Conservation (phyloP, 2,329 filamentous ascomycete species). For the Beauveria sp. region DNA sequence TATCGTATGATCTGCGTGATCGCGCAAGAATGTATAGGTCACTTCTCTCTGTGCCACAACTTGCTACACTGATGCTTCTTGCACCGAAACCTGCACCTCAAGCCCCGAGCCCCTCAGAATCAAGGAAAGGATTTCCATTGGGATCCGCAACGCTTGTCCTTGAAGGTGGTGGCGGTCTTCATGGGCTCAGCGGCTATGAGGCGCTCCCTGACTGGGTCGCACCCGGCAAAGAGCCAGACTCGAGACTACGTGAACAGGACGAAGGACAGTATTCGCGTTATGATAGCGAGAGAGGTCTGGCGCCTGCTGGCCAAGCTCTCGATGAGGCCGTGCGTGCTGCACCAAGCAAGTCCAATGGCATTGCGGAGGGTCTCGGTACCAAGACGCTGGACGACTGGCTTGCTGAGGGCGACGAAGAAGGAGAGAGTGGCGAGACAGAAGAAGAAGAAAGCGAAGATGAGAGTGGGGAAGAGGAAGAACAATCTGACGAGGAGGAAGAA, state of each 20-base stretch:
- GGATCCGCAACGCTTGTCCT: constrained; percentile 83
- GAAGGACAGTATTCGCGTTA: constrained; percentile 22
- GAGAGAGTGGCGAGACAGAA: constrained; percentile 42
- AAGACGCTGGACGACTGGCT: constrained; percentile 94
- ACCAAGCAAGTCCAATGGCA: constrained; percentile 41
- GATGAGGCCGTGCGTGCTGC: constrained; percentile 44
- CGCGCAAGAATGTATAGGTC: constrained; percentile 82
- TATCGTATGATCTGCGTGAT: constrained; percentile 89
- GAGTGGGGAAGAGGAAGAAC: constrained; percentile 43
- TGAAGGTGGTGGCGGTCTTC: constrained; percentile 64
- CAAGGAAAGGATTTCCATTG: constrained; percentile 66
- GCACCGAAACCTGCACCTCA: constrained; percentile 93
- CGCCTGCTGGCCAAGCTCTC: constrained; percentile 56
- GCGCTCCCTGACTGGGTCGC: constrained; percentile 77
- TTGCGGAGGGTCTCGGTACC: constrained; percentile 45
- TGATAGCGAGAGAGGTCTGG: constrained; percentile 22
- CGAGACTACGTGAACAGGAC: constrained; percentile 56
- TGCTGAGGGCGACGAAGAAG: constrained; percentile 56
- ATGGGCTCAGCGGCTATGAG: constrained; percentile 72
- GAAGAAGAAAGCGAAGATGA: constrained; percentile 41
- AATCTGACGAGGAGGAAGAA: constrained; percentile 33
- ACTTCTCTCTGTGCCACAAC: constrained; percentile 72
- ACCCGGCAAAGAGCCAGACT: constrained; percentile 71
- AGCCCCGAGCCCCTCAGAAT: constrained; percentile 80
- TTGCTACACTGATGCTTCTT: constrained; percentile 82